Conservation (phyloP, 495 filamentous ascomycete species). For the Xylaria palmicola region DNA sequence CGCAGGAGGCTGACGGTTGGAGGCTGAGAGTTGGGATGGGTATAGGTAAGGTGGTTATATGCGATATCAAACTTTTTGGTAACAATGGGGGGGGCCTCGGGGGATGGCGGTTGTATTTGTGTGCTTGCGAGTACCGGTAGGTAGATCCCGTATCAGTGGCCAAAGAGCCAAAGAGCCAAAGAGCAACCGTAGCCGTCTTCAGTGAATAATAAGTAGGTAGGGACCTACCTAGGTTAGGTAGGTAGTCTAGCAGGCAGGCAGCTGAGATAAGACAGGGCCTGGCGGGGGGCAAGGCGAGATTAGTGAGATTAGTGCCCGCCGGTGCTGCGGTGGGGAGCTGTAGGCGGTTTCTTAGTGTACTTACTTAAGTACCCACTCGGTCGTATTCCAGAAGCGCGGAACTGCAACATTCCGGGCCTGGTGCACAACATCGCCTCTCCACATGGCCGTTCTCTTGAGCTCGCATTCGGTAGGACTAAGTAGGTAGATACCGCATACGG, state of each 20-base stretch:
- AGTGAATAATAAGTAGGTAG: no score
- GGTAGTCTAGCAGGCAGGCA: neutral
- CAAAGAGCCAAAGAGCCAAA: no score
- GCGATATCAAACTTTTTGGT: no score
- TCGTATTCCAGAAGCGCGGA: constrained; percentile 6
- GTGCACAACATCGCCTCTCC: neutral
- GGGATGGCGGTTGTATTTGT: neutral
- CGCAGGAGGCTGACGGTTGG: neutral
- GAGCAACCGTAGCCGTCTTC: no score
- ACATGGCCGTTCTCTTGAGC: neutral
- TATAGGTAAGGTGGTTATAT: no score
- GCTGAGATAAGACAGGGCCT: neutral
- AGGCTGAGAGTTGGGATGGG: no score
- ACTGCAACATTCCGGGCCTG: constrained; percentile 8
- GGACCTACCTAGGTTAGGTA: neutral
- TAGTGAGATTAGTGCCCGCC: neutral
- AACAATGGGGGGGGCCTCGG: neutral
- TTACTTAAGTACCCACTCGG: no score
- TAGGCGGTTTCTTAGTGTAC: neutral
- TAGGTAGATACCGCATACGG: neutral
- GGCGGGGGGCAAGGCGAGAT: no score
- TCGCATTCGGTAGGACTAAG: neutral
- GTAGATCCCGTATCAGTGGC: neutral
- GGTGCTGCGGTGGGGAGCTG: neutral
- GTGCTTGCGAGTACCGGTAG: no score